phyloP scores from a whole-genome alignment of 1,139 yeast genomes.

The Suhomyces yuchorum region DNA sequence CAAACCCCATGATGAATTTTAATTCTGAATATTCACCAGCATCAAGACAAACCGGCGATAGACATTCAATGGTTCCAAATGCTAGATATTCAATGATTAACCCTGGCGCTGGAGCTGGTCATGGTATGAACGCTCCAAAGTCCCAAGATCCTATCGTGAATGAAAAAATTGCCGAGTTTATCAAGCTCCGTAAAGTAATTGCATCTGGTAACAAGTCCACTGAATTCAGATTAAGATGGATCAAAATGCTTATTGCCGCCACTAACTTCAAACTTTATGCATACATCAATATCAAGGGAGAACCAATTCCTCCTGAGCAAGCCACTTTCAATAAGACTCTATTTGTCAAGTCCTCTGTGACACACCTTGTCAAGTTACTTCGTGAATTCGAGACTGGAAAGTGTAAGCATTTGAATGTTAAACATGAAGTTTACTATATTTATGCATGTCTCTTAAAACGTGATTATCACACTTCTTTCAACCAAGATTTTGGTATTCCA shows the following conservation, averaged over 20 bases:
- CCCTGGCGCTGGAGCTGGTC: neutral
- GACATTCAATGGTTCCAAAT: constrained; percentile 22
- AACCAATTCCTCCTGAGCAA: constrained; percentile 36
- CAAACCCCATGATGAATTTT: constrained; percentile 26
- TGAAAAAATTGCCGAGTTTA: constrained; percentile 40
- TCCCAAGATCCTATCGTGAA: constrained; percentile 25
- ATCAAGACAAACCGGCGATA: constrained; percentile 8
- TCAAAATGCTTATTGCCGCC: constrained; percentile 46
- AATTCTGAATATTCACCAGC: constrained; percentile 22
- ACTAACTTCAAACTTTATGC: constrained; percentile 44
- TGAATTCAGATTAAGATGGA: constrained; percentile 49
- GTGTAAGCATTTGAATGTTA: constrained; percentile 26
- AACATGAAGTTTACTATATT: constrained; percentile 33
- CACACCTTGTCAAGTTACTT: constrained; percentile 42
- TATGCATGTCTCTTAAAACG: constrained; percentile 45
- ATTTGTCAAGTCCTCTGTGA: constrained; percentile 44
- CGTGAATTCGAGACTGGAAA: constrained; percentile 36
- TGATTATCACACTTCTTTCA: constrained; percentile 33
- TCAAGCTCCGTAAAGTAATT: constrained; percentile 38
- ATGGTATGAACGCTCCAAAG: constrained; percentile 12
- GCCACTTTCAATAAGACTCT: constrained; percentile 35
- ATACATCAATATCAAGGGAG: constrained; percentile 50
- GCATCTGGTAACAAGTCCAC: constrained; percentile 48
- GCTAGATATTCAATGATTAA: constrained; percentile 14
- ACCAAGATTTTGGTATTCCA: constrained; percentile 42